phyloP scores from a whole-genome alignment of 2,329 filamentous ascomycete species.

The Aspergillus sclerotialis region DNA sequence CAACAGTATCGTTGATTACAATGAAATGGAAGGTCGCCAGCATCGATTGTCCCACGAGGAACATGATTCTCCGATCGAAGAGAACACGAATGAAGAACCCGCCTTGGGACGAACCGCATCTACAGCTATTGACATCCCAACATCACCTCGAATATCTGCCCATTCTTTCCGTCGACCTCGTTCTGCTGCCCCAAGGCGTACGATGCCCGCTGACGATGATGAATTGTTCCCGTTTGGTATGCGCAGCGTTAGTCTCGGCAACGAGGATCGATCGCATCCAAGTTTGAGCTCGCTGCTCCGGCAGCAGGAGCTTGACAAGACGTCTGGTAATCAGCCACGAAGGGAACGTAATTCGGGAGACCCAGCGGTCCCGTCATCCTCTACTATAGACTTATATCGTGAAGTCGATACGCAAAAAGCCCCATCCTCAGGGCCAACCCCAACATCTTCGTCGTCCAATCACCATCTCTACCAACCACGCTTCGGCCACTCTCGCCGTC shows the following conservation, averaged over 20 bases:
- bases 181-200: slow-evolving; percentile 34
- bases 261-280: slow-evolving; percentile 29
- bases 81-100: slow-evolving; percentile 29
- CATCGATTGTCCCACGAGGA: slow-evolving; percentile 21
- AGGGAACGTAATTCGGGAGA: slow-evolving; percentile 16
- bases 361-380: slow-evolving; percentile 9
- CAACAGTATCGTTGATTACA: slow-evolving; percentile 73
- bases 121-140: slow-evolving; percentile 44
- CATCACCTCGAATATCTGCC: slow-evolving; percentile 36
- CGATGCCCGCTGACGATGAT: slow-evolving; percentile 33
- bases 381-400: slow-evolving; percentile 11
- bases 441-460: slow-evolving; percentile 24
- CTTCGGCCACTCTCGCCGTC: slow-evolving; percentile 29
- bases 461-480: slow-evolving; percentile 31
- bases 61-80: slow-evolving; percentile 27
- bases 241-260: slow-evolving; percentile 41
- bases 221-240: slow-evolving; percentile 40
- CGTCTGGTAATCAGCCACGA: slow-evolving; percentile 13
- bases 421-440: slow-evolving; percentile 17
- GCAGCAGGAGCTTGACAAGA: slow-evolving; percentile 25
- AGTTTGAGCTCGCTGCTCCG: slow-evolving; percentile 26
- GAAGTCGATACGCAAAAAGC: slow-evolving; percentile 14
- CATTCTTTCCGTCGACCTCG: slow-evolving; percentile 38
- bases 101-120: slow-evolving; percentile 26
- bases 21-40: slow-evolving; percentile 31